Conservation (phyloP, 257 asterid species). For the Scutellaria minor region DNA sequence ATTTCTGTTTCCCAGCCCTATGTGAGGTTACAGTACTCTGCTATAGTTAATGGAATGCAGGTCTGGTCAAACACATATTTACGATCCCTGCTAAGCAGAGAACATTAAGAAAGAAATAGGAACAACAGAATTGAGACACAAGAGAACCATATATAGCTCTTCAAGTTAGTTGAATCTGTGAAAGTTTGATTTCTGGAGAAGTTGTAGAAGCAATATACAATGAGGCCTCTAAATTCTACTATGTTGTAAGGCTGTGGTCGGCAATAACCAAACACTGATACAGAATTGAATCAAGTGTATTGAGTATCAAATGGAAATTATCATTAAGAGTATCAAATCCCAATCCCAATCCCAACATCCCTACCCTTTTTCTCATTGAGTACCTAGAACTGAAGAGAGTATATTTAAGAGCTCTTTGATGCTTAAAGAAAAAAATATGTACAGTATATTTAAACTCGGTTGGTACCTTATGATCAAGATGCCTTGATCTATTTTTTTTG, state of each 20-base stretch:
- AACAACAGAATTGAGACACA: background rate
- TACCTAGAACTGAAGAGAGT: background rate
- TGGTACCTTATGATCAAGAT: conserved; percentile 89
- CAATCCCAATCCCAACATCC: background rate
- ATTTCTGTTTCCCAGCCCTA: background rate
- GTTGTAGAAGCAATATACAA: background rate
- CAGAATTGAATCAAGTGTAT: background rate
- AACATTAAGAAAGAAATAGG: background rate
- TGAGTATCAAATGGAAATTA: background rate
- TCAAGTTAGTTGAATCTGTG: background rate
- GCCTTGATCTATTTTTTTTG: conserved; percentile 94
- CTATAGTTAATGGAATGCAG: background rate
- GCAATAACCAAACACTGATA: background rate
- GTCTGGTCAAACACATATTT: background rate
- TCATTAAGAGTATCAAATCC: background rate
- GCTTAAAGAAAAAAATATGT: background rate
- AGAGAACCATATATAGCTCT: background rate
- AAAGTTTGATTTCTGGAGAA: background rate
- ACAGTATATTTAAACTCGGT: background rate
- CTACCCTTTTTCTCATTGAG: background rate
- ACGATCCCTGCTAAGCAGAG: background rate
- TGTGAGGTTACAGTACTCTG: background rate
- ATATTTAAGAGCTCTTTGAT: conserved; percentile 5
- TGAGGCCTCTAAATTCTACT: conserved; percentile 1
- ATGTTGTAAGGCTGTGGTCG: background rate